Evolutionary conservation across 1,284 basidiomycete species (phyloP), one percentile per base, ranked within the genome.

Genomic region (Leucoagaricus sp.): DNA sequence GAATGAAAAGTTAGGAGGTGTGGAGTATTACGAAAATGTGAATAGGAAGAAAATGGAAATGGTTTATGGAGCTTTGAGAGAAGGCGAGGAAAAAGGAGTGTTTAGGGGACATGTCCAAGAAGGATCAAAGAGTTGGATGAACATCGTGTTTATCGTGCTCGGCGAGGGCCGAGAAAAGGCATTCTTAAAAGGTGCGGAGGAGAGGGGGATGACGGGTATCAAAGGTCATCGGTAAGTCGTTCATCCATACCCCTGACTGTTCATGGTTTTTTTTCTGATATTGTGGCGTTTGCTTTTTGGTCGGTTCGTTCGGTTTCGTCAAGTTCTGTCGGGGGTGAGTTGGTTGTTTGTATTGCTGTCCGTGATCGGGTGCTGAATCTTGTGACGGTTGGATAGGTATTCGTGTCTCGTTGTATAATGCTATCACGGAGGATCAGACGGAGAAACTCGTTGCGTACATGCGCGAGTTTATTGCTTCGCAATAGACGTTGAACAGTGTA

Each of bases 391-490:
- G 19, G 4, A 17, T 25, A 55, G 54, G 96, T 13, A 89, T 97
- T 56, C 89, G 97, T 15, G 86, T 91, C 3, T 97, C 94, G 17
- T 75, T 99, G 5, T 99, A 99, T 77, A 99, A 99, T 62, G 96
- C 96, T 8, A 81, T 98, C 60, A 90, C 91, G 1, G 86, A 95
- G 61, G 87, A 93, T 58, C 85, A 94, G 61, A 79, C 80, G 0
- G 86, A 89, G 60, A 76, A 71, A 55, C 67, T 91, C 10, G 75
- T 88, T 26, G 73, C 69, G 1, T 91, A 88, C 62, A 85, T 89
- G 66, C 72, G 75, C 38, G 76, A 81, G 29, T 91, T 89, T 62
- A 64, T 76, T 10, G 63, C 65, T 21, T 26, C 40, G 4, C 59
- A 72, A 45, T 55, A 47, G 26, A 31, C 34, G 7, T n/a, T n/a